Percentiles rank a stretch among this genome's conserved stretches.
phyloP scores from a whole-genome alignment of 176 grass and related monocot genomes.

The Cymbopogon citratus region DNA sequence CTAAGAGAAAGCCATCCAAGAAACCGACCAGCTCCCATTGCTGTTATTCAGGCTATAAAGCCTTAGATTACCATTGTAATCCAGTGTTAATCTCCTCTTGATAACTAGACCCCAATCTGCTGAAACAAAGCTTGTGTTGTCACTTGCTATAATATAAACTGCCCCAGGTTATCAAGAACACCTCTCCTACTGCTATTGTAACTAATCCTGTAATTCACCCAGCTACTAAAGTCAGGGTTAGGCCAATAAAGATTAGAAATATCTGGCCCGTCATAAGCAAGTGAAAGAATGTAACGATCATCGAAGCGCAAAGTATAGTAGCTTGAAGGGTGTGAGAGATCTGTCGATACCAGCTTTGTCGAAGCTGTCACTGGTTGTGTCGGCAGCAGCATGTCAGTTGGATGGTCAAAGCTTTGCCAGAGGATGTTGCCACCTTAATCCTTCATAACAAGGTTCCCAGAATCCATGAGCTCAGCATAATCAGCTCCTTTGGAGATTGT shows the following conservation, averaged over 20 bases:
- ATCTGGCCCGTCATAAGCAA: constrained; percentile 23
- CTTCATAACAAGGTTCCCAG: constrained; percentile 13
- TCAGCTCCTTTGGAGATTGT: neutral
- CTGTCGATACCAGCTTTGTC: constrained; percentile 17
- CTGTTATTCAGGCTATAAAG: constrained; percentile 28
- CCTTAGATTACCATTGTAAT: constrained; percentile 26
- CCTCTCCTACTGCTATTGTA: constrained; percentile 28
- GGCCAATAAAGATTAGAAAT: constrained; percentile 38
- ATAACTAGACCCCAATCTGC: constrained; percentile 22
- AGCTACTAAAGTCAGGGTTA: constrained; percentile 22
- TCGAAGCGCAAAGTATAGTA: constrained; percentile 30
- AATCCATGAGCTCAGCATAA: constrained; percentile 23
- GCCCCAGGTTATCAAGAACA: constrained; percentile 12
- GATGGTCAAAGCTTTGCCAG: constrained; percentile 42
- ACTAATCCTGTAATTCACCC: constrained; percentile 26
- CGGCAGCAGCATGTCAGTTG: constrained; percentile 22
- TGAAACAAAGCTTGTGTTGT: constrained; percentile 24
- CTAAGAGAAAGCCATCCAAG: constrained; percentile 27
- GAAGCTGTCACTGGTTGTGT: constrained; percentile 25
- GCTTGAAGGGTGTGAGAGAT: constrained; percentile 20
- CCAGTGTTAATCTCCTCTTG: constrained; percentile 27
- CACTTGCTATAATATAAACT: constrained; percentile 22
- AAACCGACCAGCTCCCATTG: neutral
- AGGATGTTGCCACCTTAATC: neutral
- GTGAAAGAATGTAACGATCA: constrained; percentile 14